phyloP scores from a whole-genome alignment of 768 basidiomycete species.

The Tulasnella sp. region DNA sequence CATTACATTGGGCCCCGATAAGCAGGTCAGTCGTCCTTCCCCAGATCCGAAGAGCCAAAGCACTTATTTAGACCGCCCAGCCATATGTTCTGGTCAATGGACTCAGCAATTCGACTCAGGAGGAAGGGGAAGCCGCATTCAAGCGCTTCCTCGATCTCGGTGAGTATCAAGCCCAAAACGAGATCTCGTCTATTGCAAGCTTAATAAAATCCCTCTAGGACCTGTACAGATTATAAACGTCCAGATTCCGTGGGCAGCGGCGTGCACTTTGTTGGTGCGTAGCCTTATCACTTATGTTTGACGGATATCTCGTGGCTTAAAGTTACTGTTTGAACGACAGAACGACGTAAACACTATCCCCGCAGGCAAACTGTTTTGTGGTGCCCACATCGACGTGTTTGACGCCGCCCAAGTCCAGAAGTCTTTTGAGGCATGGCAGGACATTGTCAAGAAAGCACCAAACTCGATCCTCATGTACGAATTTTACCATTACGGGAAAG shows the following conservation, averaged over 20 bases:
- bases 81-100: slow-evolving; percentile 19
- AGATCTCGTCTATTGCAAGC: too few species aligned
- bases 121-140: slow-evolving; percentile 19
- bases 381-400: slow-evolving; percentile 7
- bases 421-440: slow-evolving; percentile 20
- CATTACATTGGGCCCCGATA: neutral
- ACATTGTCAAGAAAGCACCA: slow-evolving; percentile 3
- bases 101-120: neutral
- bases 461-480: slow-evolving; percentile 21
- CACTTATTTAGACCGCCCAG: neutral
- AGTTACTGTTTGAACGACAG: neutral
- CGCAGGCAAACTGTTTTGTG: slow-evolving; percentile 11
- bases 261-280: neutral
- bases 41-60: neutral
- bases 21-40: neutral
- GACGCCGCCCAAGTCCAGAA: slow-evolving; percentile 6
- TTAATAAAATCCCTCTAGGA: neutral
- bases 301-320: neutral
- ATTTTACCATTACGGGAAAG: slow-evolving; percentile 24
- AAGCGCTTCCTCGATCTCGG: slow-evolving; percentile 16
- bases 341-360: neutral
- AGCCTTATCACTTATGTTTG: neutral
- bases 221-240: neutral
- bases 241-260: neutral
- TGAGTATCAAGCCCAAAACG: neutral